Evolutionary conservation across 257 asterid genomes (phyloP).

Genomic region (Jaltomata sinuosa): DNA sequence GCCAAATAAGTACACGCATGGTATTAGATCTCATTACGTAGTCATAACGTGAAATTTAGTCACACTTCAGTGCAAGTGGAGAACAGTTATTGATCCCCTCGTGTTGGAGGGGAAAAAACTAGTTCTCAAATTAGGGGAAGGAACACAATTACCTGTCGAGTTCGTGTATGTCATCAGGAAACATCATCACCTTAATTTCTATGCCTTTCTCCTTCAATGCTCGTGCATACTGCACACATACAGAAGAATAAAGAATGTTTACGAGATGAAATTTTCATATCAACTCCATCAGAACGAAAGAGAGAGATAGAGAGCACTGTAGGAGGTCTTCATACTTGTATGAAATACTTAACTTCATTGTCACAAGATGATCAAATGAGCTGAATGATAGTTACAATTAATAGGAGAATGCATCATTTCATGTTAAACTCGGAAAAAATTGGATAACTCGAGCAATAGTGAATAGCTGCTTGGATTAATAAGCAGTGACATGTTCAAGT

Average conservation of each 20-base stretch:
- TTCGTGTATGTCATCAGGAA: constrained; percentile 66
- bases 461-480: neutral
- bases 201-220: constrained; percentile 77
- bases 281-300: neutral
- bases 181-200: constrained; percentile 59
- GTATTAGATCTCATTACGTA: neutral
- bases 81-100: neutral
- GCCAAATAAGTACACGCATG: constrained; percentile 13
- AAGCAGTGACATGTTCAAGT: neutral
- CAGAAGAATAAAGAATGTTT: neutral
- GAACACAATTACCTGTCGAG: constrained; percentile 44
- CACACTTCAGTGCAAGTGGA: too few relatives aligned
- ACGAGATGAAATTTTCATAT: neutral
- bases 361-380: neutral
- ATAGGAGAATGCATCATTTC: neutral
- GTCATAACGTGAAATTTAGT: neutral
- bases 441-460: neutral
- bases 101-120: neutral
- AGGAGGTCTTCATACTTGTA: neutral
- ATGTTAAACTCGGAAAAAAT: neutral
- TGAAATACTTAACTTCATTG: neutral
- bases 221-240: constrained; percentile 50
- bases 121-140: neutral
- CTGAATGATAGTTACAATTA: neutral
- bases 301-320: neutral